Base-by-base conservation (phyloP, 2,329 filamentous ascomycete species). In the Monilinia polystroma region DNA sequence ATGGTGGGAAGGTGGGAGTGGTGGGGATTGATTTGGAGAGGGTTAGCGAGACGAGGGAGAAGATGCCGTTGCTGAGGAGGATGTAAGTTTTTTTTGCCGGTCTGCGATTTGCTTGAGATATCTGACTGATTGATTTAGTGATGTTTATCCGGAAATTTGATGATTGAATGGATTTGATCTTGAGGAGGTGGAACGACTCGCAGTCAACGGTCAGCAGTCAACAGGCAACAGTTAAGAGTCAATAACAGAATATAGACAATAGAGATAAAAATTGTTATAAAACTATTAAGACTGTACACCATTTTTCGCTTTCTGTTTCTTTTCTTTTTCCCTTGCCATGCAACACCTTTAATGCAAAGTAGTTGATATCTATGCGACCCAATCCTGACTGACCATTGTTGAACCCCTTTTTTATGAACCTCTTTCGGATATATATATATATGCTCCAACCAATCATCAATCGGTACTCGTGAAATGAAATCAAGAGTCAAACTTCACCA, bases 1-100 rank as follows among this genome's bases (percentile, higher is more conserved):
- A 82, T 64, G 79, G 82, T 8, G 78, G 81, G 60, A 79, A 84
- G 69, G 23, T 64, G 43, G 79, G 79, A 4, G 76, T 79, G 47
- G 82, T 83, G 2, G 82, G 87, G 71, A 80, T 88, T 67, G 83
- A 88, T 77, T 72, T 85, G 11, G 79, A 80, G 32, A 76, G 80
- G 43, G 73, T 86, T 64, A 77, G 81, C 66, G 85, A 81, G 73
- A 78, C 85, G 8, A 82, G 83, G 71, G 81, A 75, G 70, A 81
- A 85, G 70, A 84, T 88, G 77, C 85, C 85, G 2, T 75, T 89
- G 66, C 73, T 83, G 64, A 81, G 86, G 72, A 79, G 87, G 74
- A 74, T 70, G 73, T 75, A 58, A 72, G 74, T 73, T 35, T 0
- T 26, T 23, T 18, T 38, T 16, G 23, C 23, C 3, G 29, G 18